Conservation (phyloP, 495 filamentous ascomycete species). For the Cercophora samala region DNA sequence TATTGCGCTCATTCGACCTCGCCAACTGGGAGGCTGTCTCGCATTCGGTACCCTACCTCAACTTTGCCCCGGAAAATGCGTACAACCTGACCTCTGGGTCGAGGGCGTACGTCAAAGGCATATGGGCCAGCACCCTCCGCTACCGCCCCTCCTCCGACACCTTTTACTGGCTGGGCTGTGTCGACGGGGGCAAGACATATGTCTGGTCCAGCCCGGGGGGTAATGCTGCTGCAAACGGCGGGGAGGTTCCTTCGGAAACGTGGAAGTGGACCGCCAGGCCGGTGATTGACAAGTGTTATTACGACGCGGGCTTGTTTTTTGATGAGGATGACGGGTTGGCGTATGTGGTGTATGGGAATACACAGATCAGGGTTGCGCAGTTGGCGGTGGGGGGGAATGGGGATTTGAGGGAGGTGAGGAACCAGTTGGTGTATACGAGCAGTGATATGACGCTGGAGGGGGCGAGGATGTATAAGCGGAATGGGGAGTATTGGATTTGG, state of each 20-base stretch:
- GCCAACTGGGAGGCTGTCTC: slow-evolving; percentile 55
- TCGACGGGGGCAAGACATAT: slow-evolving; percentile 45
- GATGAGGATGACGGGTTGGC: slow-evolving; percentile 54
- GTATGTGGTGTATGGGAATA: slow-evolving; percentile 56
- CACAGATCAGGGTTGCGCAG: slow-evolving; percentile 48
- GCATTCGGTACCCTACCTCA: slow-evolving; percentile 52
- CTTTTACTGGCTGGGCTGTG: slow-evolving; percentile 59
- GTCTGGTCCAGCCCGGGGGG: slow-evolving; percentile 49
- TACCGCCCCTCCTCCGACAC: slow-evolving; percentile 44
- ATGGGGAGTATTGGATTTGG: slow-evolving; percentile 55
- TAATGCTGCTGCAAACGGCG: slow-evolving; percentile 18
- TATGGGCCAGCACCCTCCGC: slow-evolving; percentile 53
- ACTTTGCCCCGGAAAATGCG: slow-evolving; percentile 45
- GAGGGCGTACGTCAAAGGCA: slow-evolving; percentile 50
- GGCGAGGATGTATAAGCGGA: slow-evolving; percentile 53
- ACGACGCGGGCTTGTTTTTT: slow-evolving; percentile 57
- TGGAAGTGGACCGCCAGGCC: slow-evolving; percentile 36
- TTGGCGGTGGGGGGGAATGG: slow-evolving; percentile 43
- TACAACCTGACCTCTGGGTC: slow-evolving; percentile 47
- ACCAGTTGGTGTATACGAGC: slow-evolving; percentile 41
- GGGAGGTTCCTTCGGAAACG: slow-evolving; percentile 13
- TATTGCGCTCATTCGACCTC: slow-evolving; percentile 55
- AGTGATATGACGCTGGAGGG: slow-evolving; percentile 48
- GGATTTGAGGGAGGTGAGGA: slow-evolving; percentile 19
- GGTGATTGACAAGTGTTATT: slow-evolving; percentile 50